Evolutionary conservation across 2,329 filamentous ascomycete genomes (phyloP).

Genomic region (Chaetomium strumarium): DNA sequence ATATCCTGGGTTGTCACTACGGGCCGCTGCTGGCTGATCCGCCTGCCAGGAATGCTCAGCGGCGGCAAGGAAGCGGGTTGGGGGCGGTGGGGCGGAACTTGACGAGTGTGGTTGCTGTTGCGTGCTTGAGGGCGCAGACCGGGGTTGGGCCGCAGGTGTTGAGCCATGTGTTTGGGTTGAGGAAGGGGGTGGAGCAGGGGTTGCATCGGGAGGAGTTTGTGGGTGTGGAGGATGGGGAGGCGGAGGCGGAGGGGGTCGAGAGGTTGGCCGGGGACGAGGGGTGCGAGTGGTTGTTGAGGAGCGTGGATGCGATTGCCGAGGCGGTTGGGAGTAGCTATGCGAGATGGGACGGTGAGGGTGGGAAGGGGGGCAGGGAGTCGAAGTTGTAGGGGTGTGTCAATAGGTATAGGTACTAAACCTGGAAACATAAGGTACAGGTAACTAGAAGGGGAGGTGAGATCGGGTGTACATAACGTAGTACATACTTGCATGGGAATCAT

Average conservation of each 20-base stretch:
- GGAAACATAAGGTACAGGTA: too few species aligned
- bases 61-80: slow-evolving; percentile 36
- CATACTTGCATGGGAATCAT: too few species aligned
- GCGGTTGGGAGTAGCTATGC: slow-evolving; percentile 41
- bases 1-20: slow-evolving; percentile 72
- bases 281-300: slow-evolving; percentile 41
- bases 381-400: slow-evolving; percentile 7
- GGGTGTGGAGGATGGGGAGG: slow-evolving; percentile 13
- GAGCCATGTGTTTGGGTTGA: slow-evolving; percentile 73
- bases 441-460: too few species aligned
- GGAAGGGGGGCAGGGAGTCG: not conserved
- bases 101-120: slow-evolving; percentile 67
- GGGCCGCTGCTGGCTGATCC: slow-evolving; percentile 68
- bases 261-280: slow-evolving; percentile 43
- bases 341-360: slow-evolving; percentile 17
- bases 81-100: slow-evolving; percentile 60
- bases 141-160: slow-evolving; percentile 78
- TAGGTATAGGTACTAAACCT: too few species aligned
- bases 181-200: slow-evolving; percentile 69
- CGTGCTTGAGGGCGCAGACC: slow-evolving; percentile 70
- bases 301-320: slow-evolving; percentile 40
- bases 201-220: slow-evolving; percentile 35
- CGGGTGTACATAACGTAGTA: too few species aligned
- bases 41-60: slow-evolving; percentile 22
- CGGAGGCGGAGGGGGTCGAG: slow-evolving; percentile 32